Percentiles rank a stretch among this genome's conserved stretches.
Conservation (phyloP, 164 flowering plant genomes). For the Umbilicus rupestris region DNA sequence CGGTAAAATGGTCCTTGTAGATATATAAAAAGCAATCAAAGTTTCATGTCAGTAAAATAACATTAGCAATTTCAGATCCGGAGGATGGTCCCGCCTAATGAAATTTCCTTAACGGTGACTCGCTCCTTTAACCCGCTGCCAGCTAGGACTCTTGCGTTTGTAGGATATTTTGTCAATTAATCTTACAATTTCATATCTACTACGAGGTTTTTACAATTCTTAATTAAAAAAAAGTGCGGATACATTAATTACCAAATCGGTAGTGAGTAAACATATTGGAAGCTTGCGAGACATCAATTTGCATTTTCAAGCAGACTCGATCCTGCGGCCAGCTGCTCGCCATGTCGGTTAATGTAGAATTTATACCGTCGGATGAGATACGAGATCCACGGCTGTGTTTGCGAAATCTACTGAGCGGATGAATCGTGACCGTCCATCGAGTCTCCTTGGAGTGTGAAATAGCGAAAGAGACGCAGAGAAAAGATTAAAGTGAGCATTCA, state of each 20-base stretch:
- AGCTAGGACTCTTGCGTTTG: not conserved
- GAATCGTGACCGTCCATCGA: slow-evolving; percentile 32
- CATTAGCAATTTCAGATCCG: no score
- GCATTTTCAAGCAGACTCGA: not conserved
- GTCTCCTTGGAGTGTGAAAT: slow-evolving; percentile 26
- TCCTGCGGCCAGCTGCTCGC: slow-evolving; percentile 25
- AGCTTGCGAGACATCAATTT: slow-evolving; percentile 19
- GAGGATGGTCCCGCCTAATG: slow-evolving; percentile 32
- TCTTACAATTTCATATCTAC: slow-evolving; percentile 12
- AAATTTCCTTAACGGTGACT: slow-evolving; percentile 53
- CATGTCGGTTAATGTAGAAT: slow-evolving; percentile 30
- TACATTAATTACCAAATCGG: slow-evolving; percentile 4
- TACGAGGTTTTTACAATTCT: not conserved
- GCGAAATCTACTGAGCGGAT: not conserved
- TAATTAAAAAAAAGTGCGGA: not conserved
- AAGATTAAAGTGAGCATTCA: slow-evolving; percentile 14
- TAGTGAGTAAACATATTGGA: slow-evolving; percentile 14
- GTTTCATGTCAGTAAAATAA: no score
- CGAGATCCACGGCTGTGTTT: slow-evolving; percentile 18
- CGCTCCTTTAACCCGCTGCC: slow-evolving; percentile 13
- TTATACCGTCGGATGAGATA: slow-evolving; percentile 22
- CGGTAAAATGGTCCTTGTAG: no score
- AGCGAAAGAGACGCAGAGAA: slow-evolving; percentile 22
- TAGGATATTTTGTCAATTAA: slow-evolving; percentile 6
- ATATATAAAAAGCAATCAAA: no score